Evolutionary conservation across 768 basidiomycete species (phyloP), one percentile per base, ranked within the genome.

Genomic region (Tulasnella sp.): DNA sequence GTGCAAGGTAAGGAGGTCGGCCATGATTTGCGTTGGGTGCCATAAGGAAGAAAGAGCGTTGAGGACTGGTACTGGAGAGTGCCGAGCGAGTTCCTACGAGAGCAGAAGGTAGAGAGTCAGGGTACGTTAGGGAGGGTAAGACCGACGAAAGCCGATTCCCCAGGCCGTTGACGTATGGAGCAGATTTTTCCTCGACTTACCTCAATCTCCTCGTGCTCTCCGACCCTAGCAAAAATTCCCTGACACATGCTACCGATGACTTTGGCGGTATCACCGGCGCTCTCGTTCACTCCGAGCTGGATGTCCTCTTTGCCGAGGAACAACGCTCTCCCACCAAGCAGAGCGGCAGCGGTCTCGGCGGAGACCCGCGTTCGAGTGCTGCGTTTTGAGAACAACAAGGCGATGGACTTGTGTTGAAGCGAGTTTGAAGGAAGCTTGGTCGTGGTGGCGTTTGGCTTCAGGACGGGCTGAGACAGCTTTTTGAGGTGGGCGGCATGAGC

Each of bases 141-240:
- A 80, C n/a, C 40, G 40, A 41, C 54, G 76, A 50, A 78, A 77
- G 77, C 60, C 60, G 60, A 64, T 64, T 24, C 8, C 12, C 31
- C 22, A 64, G 1, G 44, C 18, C 46, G 50, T n/a, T n/a, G 28
- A 24, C 46, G 14, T 31, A 72, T 28, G 37, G 3, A n/a, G 37
- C 58, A 28, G 58, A n/a, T n/a, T n/a, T 58, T 60, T 8, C 31
- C n/a, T 48, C 22, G 4, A 85, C 90, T 64, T 78, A 95, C 96
- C 90, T 97, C 97, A 75, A 99, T 93, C 85, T 99, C 98, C 1
- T 89, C 88, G 86, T 99, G 98, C 40, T 90, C 93, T 5, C 96
- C 96, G 4, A 99, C 96, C 72, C 98, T 93, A 37, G 98, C 97
- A 87, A 99, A 97, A 79, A 99, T 95, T 18, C 97, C 98, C 86